phyloP scores from a whole-genome alignment of 495 filamentous ascomycete species.

The Sabuloglossum arenarium region DNA sequence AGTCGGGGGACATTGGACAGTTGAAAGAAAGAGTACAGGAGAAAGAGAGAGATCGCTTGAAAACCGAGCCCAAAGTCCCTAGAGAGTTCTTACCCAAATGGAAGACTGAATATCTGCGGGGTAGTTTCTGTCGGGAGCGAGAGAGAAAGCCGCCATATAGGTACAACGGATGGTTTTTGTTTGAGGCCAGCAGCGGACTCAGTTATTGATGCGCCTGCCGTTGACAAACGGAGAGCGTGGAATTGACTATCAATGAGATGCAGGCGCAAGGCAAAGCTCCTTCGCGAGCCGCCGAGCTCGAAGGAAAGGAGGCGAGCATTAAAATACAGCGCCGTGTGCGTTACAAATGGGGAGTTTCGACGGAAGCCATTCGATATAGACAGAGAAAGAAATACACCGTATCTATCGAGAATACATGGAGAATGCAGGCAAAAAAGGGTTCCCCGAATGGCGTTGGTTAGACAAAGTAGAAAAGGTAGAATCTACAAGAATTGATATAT shows the following conservation, averaged over 20 bases:
- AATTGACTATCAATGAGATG: background rate
- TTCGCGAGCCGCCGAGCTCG: background rate
- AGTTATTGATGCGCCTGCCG: background rate
- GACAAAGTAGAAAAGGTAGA: background rate
- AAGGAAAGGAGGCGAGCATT: background rate
- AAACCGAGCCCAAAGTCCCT: background rate
- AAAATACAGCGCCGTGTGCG: background rate
- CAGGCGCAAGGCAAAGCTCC: background rate
- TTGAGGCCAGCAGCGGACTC: background rate
- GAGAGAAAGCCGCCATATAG: background rate
- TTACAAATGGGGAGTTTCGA: background rate
- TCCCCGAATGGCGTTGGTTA: background rate
- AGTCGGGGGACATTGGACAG: background rate
- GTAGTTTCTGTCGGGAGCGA: background rate
- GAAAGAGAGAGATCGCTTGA: background rate
- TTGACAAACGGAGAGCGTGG: background rate
- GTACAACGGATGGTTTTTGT: background rate
- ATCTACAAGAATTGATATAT: conserved; percentile 1
- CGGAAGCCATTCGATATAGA: background rate
- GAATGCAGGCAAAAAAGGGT: background rate
- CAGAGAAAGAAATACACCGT: background rate
- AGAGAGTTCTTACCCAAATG: background rate
- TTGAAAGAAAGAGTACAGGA: background rate
- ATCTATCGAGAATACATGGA: background rate
- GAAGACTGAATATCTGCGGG: background rate